Evolutionary conservation across 345 rosid genomes (phyloP).

Genomic region (Carallia pectinifolia): DNA sequence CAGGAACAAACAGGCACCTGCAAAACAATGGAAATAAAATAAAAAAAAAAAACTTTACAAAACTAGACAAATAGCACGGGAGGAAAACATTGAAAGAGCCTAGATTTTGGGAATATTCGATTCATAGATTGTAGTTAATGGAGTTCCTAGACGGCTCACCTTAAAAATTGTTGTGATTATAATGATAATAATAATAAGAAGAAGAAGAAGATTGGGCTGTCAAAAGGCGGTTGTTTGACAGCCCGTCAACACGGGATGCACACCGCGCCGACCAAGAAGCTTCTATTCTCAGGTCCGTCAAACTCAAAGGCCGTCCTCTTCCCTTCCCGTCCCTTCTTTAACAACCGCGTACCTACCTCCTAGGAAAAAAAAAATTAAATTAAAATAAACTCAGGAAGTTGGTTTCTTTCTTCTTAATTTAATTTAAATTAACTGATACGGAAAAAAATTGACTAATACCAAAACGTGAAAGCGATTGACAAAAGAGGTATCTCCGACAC

Average conservation of each 20-base stretch:
- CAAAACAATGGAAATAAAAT: neutral
- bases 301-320: neutral
- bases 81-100: neutral
- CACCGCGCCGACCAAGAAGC: conserved; percentile 2
- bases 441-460: neutral
- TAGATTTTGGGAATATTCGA: conserved; percentile 6
- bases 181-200: no score
- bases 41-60: neutral
- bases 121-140: no score
- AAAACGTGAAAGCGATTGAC: conserved; percentile 6
- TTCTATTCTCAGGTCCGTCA: neutral
- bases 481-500: neutral
- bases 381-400: neutral
- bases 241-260: conserved; percentile 12
- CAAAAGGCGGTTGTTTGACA: conserved; percentile 17
- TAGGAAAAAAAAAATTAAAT: neutral
- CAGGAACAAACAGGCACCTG: conserved; percentile 4
- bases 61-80: neutral
- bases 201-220: conserved; percentile 20
- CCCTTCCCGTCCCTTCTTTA: no score
- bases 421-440: neutral
- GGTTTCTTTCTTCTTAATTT: no score
- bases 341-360: conserved; percentile 9
- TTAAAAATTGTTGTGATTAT: neutral
- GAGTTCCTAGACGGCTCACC: neutral